Conservation (phyloP, 176 grass and related monocot species). For the Saccharum spontaneum region DNA sequence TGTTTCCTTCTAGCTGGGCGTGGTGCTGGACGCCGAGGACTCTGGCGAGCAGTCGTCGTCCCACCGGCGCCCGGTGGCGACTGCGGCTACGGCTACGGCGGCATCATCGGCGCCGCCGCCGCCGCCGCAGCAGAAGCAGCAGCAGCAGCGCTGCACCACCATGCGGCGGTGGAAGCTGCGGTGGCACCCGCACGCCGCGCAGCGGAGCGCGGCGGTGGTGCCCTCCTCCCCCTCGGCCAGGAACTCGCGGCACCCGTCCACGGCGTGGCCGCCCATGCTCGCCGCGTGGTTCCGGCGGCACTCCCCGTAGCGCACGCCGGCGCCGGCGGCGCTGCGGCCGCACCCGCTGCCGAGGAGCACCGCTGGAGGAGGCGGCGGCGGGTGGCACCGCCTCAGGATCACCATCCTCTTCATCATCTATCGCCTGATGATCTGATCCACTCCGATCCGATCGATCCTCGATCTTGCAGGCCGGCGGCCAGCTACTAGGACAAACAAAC, state of each 20-base stretch:
- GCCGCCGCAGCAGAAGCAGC: background rate
- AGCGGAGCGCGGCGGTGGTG: conserved; percentile 54
- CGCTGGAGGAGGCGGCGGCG: background rate
- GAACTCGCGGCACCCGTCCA: conserved; percentile 80
- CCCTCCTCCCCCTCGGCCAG: conserved; percentile 64
- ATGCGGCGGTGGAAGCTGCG: conserved; percentile 70
- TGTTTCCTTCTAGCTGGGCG: conserved; percentile 13
- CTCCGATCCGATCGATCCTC: background rate
- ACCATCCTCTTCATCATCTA: conserved; percentile 42
- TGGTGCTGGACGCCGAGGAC: conserved; percentile 49
- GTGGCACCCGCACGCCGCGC: conserved; percentile 72
- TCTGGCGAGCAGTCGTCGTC: conserved; percentile 30
- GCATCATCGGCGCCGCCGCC: background rate
- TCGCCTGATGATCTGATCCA: background rate
- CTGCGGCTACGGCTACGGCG: background rate
- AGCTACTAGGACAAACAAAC: background rate
- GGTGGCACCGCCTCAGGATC: conserved; percentile 43
- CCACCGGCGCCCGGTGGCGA: background rate
- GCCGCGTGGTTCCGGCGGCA: conserved; percentile 73
- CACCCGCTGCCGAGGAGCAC: background rate
- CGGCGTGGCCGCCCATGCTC: conserved; percentile 63
- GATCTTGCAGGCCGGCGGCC: background rate
- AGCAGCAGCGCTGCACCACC: conserved; percentile 38
- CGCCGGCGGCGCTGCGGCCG: background rate
- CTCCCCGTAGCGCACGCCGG: conserved; percentile 49